Percentiles rank a stretch among this genome's conserved stretches.
These are phyloP conservation scores for Capronia epimyces DNA, from an alignment of 2,329 filamentous ascomycete species.

Conservation along the genomic window DNA sequence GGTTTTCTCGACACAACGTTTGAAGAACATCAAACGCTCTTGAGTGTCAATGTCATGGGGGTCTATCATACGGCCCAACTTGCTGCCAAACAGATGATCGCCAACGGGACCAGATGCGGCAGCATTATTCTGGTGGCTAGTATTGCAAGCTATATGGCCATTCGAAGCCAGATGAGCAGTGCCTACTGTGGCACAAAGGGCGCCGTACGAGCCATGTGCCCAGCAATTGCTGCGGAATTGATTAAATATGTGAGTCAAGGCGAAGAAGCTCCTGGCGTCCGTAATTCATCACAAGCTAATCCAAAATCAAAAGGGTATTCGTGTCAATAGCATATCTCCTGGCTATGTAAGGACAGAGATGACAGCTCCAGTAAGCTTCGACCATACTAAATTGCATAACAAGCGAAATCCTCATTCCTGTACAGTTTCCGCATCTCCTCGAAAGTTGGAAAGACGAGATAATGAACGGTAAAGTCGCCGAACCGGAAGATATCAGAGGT, in stretches of 20 bases:
- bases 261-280: too few species aligned
- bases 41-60: constrained; percentile 43
- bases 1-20: constrained; percentile 43
- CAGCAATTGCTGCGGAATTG: constrained; percentile 46
- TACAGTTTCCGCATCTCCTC: constrained; percentile 43
- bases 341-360: constrained; percentile 39
- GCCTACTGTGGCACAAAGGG: constrained; percentile 48
- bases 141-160: constrained; percentile 50
- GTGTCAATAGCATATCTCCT: constrained; percentile 41
- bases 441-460: constrained; percentile 48
- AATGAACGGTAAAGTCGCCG: constrained; percentile 45
- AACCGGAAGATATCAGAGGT: constrained; percentile 49
- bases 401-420: not conserved
- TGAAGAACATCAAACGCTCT: constrained; percentile 40
- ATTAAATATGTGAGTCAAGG: constrained; percentile 32
- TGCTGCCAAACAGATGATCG: constrained; percentile 49
- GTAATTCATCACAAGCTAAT: too few species aligned
- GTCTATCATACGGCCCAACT: constrained; percentile 46
- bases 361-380: constrained; percentile 34
- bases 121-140: constrained; percentile 52
- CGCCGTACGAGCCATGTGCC: constrained; percentile 44
- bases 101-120: constrained; percentile 46
- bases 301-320: too few species aligned
- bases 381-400: constrained; percentile 1
- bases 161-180: constrained; percentile 45